phyloP scores from a whole-genome alignment of 257 asterid species.

The Solanum arcanum region DNA sequence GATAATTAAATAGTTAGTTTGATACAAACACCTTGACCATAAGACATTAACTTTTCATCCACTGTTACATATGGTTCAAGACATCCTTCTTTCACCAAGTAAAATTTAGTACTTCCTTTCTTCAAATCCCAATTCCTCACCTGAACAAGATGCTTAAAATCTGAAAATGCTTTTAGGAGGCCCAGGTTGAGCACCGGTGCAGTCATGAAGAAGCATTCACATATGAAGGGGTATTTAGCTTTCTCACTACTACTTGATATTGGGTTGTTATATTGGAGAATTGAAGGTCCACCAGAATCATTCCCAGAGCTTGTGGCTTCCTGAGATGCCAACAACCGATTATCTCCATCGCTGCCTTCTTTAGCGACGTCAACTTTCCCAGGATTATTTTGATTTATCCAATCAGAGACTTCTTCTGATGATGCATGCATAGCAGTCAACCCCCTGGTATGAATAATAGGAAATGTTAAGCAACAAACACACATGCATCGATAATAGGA shows the following conservation, averaged over 20 bases:
- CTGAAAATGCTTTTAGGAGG: slow-evolving; percentile 85
- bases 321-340: slow-evolving; percentile 56
- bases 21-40: not conserved
- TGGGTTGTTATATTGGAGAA: slow-evolving; percentile 18
- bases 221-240: slow-evolving; percentile 69
- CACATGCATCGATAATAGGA: not conserved
- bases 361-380: slow-evolving; percentile 21
- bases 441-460: slow-evolving; percentile 38
- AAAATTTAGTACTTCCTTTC: not conserved
- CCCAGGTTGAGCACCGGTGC: slow-evolving; percentile 94
- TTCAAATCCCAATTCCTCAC: slow-evolving; percentile 16
- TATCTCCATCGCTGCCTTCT: slow-evolving; percentile 33
- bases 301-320: slow-evolving; percentile 63
- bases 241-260: slow-evolving; percentile 33
- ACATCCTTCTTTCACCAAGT: not conserved
- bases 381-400: slow-evolving; percentile 37
- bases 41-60: not conserved
- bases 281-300: slow-evolving; percentile 26
- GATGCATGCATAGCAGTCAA: slow-evolving; percentile 95
- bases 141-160: slow-evolving; percentile 94
- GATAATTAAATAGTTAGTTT: slow-evolving; percentile 1
- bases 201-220: slow-evolving; percentile 99
- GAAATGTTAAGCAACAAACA: not conserved
- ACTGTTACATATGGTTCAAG: not conserved
- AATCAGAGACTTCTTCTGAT: slow-evolving; percentile 87